A percentile compares a stretch with the other conserved stretches of the same genome.
These are phyloP conservation scores for Solanum lycopersicoides DNA, from an alignment of 257 asterid genomes.

Conservation along the genomic window DNA sequence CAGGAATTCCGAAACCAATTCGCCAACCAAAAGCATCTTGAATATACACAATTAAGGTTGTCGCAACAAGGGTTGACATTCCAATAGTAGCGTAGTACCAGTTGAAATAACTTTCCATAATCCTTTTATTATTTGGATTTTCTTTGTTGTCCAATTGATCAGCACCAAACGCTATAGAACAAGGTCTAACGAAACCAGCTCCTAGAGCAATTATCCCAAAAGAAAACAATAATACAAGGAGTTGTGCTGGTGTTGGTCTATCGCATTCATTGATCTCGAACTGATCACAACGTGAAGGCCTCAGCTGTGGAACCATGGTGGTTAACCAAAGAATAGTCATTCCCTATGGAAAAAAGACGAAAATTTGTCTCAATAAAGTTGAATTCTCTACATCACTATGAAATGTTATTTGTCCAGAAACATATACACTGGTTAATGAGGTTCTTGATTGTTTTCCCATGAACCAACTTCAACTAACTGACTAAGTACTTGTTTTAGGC, in stretches of 20 bases:
- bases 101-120: background rate
- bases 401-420: background rate
- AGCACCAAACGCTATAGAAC: slow-evolving; percentile 7
- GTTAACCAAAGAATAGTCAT: slow-evolving; percentile 13
- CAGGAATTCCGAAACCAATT: slow-evolving; percentile 11
- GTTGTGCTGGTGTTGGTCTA: background rate
- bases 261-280: background rate
- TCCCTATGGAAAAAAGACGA: background rate
- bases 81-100: slow-evolving; percentile 9
- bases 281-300: slow-evolving; percentile 5
- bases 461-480: background rate
- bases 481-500: background rate
- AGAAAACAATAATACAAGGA: background rate
- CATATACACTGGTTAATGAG: background rate
- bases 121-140: background rate
- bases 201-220: slow-evolving; percentile 1
- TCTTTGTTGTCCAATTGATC: background rate
- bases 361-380: background rate
- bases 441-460: background rate
- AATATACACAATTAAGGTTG: slow-evolving; percentile 8
- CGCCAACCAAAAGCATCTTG: slow-evolving; percentile 17
- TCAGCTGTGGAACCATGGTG: background rate
- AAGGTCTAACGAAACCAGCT: slow-evolving; percentile 16
- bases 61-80: slow-evolving; percentile 1
- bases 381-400: background rate